Evolutionary conservation across 225 moss, liverwort and hornwort species (phyloP), one percentile per base, ranked within the genome.

Genomic region (Pleurozium schreberi): DNA sequence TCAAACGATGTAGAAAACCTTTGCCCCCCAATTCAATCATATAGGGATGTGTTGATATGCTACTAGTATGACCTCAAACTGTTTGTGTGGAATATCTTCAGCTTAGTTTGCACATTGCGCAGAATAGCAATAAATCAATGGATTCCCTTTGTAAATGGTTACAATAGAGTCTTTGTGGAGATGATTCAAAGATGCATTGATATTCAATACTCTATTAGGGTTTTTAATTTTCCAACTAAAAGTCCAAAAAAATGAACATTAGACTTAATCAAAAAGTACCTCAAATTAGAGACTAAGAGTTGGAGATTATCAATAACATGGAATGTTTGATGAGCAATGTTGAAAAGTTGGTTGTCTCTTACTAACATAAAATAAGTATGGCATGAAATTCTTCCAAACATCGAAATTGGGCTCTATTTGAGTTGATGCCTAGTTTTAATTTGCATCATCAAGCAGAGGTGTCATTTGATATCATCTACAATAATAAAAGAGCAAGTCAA

Each of bases 331-430:
- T 23, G 8, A 68, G 40, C 8, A n/a, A 8, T n/a, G n/a, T 40
- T 23, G 4, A 68, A 68, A 23, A 23, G 23, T 40, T 68, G 7
- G 68, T 1, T 3, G 11, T 2, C 2, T 22, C 4, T 4, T 8
- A 22, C 1, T 68, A 4, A 8, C 4, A n/a, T 23, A 13, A n/a
- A 68, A n/a, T n/a, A 23, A 68, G 13, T 2, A 68, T 0, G 0
- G 6, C 2, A 68, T 68, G 8, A 67, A 21, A n/a, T 2, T 68
- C n/a, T 0, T 68, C 8, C 7, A 23, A n/a, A 4, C 7, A 68
- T 12, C 2, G 2, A 22, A 68, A n/a, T 0, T n/a, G 0, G 12
- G 7, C 13, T 68, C 13, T 0, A 0, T 68, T n/a, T n/a, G 68
- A 13, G 0, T n/a, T 68, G 2, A 13, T 22, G 12, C n/a, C 23